A percentile compares a stretch with the other conserved stretches of the same genome.
phyloP scores from a whole-genome alignment of 495 filamentous ascomycete genomes.

The Penicillium desertorum region DNA sequence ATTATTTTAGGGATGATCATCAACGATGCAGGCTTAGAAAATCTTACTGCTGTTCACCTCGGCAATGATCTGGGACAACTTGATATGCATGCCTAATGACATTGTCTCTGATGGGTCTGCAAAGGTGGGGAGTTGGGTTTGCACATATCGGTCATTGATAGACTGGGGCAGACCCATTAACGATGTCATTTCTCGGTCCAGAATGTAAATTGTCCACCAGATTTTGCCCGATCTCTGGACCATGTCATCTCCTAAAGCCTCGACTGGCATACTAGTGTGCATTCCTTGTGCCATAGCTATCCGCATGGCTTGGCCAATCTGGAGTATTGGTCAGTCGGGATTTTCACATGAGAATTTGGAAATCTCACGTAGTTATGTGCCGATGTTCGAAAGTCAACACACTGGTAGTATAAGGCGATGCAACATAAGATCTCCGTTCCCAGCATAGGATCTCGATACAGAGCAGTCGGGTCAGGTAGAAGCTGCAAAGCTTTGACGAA shows the following conservation, averaged over 20 bases:
- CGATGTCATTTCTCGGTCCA: conserved; percentile 47
- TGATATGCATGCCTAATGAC: conserved; percentile 43
- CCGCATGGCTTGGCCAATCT: conserved; percentile 48
- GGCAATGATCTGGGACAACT: conserved; percentile 42
- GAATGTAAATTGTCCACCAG: conserved; percentile 50
- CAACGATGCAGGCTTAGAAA: neutral
- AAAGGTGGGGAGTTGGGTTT: conserved; percentile 37
- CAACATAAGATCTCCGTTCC: conserved; percentile 47
- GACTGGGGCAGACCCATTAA: conserved; percentile 46
- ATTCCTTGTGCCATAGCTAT: conserved; percentile 45
- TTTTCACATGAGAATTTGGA: neutral
- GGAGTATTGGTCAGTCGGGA: conserved; percentile 5
- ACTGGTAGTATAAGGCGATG: conserved; percentile 43
- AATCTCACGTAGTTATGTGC: conserved; percentile 41
- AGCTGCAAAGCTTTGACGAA: conserved; percentile 44
- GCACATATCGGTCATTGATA: conserved; percentile 39
- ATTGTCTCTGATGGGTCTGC: conserved; percentile 32
- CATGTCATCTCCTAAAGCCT: conserved; percentile 31
- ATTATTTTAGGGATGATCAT: conserved; percentile 1
- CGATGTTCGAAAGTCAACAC: conserved; percentile 37
- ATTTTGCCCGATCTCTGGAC: conserved; percentile 43
- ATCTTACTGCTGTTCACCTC: conserved; percentile 42
- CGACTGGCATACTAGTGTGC: conserved; percentile 45
- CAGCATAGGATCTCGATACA: conserved; percentile 37
- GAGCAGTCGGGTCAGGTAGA: conserved; percentile 36